Percentiles rank a stretch among this genome's conserved stretches.
These are phyloP conservation scores for Alternaria infectoria DNA, from an alignment of 2,329 filamentous ascomycete genomes.

Conservation along the genomic window DNA sequence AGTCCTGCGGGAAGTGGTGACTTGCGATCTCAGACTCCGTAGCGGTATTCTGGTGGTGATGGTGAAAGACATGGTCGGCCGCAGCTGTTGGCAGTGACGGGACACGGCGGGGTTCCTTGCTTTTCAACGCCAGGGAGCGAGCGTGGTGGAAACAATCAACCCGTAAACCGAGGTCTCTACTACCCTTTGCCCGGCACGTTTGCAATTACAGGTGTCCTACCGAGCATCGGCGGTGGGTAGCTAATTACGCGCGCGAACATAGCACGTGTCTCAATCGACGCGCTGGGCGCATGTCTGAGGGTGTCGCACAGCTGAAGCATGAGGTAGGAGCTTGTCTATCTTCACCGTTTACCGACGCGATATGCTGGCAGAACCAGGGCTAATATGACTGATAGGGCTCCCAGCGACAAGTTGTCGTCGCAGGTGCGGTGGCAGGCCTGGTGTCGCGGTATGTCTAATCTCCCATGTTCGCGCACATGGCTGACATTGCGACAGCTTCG, in stretches of 20 bases:
- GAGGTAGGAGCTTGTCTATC: slow-evolving; percentile 56
- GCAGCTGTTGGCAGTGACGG: slow-evolving; percentile 11
- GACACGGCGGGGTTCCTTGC: slow-evolving; percentile 20
- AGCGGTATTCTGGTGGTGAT: slow-evolving; percentile 25
- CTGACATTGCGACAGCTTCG: slow-evolving; percentile 66
- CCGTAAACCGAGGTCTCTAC: slow-evolving; percentile 24
- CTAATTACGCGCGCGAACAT: slow-evolving; percentile 8
- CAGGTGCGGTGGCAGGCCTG: slow-evolving; percentile 77
- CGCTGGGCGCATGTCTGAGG: slow-evolving; percentile 67
- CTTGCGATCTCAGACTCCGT: neutral
- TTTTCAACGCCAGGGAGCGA: slow-evolving; percentile 24
- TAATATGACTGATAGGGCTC: slow-evolving; percentile 60
- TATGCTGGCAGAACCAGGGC: neutral
- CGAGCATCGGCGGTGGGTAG: slow-evolving; percentile 17
- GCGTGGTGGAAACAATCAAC: slow-evolving; percentile 17
- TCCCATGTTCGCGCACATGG: neutral
- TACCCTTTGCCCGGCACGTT: slow-evolving; percentile 24
- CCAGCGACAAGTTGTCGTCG: slow-evolving; percentile 68
- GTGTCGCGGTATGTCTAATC: slow-evolving; percentile 75
- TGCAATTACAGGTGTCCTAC: slow-evolving; percentile 8
- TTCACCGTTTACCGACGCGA: neutral
- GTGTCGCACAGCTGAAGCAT: slow-evolving; percentile 70
- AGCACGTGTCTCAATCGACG: slow-evolving; percentile 30
- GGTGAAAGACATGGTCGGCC: slow-evolving; percentile 36
- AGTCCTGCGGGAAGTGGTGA: neutral